Evolutionary conservation across 352 stramenopile species (phyloP).

Genomic region (Peronospora farinosa): DNA sequence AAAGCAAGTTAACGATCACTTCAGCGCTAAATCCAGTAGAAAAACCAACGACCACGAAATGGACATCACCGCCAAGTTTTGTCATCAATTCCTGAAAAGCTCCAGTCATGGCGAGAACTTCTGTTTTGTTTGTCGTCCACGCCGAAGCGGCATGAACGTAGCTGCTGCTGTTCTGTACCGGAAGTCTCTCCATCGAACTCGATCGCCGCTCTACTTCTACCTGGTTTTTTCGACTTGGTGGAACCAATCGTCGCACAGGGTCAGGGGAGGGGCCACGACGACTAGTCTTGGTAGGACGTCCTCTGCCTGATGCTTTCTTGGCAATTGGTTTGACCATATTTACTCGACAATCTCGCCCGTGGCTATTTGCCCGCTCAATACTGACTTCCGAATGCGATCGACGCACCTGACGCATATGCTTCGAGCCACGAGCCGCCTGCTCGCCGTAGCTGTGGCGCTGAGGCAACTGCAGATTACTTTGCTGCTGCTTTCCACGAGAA

Average conservation of each 20-base stretch:
- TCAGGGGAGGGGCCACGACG: conserved; percentile 22
- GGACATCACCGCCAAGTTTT: conserved; percentile 68
- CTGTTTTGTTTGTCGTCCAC: conserved; percentile 67
- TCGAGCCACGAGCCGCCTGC: conserved; percentile 26
- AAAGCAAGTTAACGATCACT: conserved; percentile 61
- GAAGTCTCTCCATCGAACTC: conserved; percentile 43
- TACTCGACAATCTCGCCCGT: conserved; percentile 13
- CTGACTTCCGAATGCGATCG: conserved; percentile 48
- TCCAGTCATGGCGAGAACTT: conserved; percentile 64
- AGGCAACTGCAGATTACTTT: conserved; percentile 26
- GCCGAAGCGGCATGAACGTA: conserved; percentile 66
- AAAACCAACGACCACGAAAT: conserved; percentile 84
- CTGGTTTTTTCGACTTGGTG: conserved; percentile 23
- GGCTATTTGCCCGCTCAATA: conserved; percentile 23
- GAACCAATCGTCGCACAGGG: conserved; percentile 20
- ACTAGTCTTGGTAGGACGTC: conserved; percentile 11
- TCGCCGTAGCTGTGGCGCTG: conserved; percentile 35
- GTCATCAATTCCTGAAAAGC: conserved; percentile 76
- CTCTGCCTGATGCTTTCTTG: conserved; percentile 16
- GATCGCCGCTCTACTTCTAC: conserved; percentile 43
- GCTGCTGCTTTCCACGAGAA: conserved; percentile 27
- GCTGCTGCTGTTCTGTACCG: conserved; percentile 47
- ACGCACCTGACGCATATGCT: conserved; percentile 34
- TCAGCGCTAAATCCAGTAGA: conserved; percentile 77
- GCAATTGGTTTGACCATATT: conserved; percentile 8